Evolutionary conservation across 2,329 filamentous ascomycete species (phyloP).

Genomic region (Cadophora sp.): DNA sequence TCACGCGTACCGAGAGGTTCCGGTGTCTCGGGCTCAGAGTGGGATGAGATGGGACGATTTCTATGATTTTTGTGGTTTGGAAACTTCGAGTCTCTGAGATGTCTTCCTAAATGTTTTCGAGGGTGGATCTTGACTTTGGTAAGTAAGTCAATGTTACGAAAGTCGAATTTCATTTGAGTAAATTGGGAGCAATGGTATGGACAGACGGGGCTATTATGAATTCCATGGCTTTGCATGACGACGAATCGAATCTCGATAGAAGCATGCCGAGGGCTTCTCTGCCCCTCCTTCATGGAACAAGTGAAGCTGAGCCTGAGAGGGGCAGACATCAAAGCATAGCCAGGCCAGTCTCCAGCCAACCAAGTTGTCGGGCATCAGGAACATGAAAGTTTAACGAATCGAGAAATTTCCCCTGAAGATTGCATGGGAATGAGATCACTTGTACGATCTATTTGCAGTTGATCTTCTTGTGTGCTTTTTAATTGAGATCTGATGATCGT

Average conservation of each 20-base stretch:
- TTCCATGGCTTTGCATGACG: background rate
- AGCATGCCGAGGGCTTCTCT: conserved; percentile 33
- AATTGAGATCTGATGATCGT: background rate
- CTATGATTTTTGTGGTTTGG: background rate
- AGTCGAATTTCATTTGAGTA: background rate
- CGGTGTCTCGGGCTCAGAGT: conserved; percentile 18
- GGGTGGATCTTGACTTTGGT: background rate
- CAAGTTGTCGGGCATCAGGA: conserved; percentile 9
- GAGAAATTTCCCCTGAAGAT: conserved; percentile 22
- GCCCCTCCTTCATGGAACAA: conserved; percentile 12
- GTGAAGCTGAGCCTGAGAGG: conserved; percentile 20
- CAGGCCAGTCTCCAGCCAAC: background rate
- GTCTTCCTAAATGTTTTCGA: conserved; percentile 5
- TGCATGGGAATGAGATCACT: conserved; percentile 6
- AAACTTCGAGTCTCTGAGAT: background rate
- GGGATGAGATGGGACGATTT: conserved; percentile 16
- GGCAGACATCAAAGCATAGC: conserved; percentile 21
- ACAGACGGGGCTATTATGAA: background rate
- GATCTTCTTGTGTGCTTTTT: background rate
- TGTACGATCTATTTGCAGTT: background rate
- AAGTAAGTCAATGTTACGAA: background rate
- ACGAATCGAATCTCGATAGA: conserved; percentile 24
- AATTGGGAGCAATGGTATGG: too few species aligned
- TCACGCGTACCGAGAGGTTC: conserved; percentile 18
- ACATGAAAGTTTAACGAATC: conserved; percentile 6